Evolutionary conservation across 2,329 filamentous ascomycete genomes (phyloP).

Genomic region (Xylariaceae sp.): DNA sequence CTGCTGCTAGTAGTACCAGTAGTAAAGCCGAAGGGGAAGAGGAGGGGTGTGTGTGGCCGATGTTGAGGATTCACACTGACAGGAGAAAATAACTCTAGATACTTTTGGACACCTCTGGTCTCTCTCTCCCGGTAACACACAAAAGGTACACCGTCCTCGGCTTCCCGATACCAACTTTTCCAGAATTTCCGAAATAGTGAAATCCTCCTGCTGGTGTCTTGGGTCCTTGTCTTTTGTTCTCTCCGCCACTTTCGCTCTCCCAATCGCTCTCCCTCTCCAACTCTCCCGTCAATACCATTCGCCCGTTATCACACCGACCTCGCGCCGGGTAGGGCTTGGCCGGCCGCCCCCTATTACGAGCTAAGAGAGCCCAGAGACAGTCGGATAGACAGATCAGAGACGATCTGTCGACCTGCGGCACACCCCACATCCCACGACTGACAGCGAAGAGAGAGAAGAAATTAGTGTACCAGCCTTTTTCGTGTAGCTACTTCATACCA

Average conservation of each 20-base stretch:
- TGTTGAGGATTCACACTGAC: not conserved
- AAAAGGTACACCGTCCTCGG: constrained; percentile 8
- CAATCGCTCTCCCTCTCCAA: constrained; percentile 6
- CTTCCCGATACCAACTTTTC: constrained; percentile 13
- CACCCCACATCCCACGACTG: constrained; percentile 9
- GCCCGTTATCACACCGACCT: constrained; percentile 3
- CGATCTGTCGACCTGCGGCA: constrained; percentile 12
- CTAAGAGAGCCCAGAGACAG: constrained; percentile 23
- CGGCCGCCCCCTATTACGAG: constrained; percentile 1
- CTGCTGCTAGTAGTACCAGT: not conserved
- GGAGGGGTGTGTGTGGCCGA: not conserved
- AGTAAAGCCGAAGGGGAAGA: not conserved
- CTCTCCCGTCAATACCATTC: not conserved
- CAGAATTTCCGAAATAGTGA: constrained; percentile 13
- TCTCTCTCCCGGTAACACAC: constrained; percentile 9
- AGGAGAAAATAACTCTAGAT: not conserved
- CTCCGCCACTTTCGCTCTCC: constrained; percentile 10
- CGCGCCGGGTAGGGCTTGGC: constrained; percentile 2
- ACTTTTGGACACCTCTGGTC: not conserved
- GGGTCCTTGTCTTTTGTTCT: constrained; percentile 5
- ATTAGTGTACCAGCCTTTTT: constrained; percentile 5
- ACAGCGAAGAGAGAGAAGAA: constrained; percentile 4
- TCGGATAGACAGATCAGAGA: constrained; percentile 23
- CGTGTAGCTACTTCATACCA: constrained; percentile 6
- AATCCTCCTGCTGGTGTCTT: constrained; percentile 14